These are phyloP conservation scores for Stylosanthes scabra DNA, from an alignment of 331 rosid species.

Conservation along the genomic window DNA sequence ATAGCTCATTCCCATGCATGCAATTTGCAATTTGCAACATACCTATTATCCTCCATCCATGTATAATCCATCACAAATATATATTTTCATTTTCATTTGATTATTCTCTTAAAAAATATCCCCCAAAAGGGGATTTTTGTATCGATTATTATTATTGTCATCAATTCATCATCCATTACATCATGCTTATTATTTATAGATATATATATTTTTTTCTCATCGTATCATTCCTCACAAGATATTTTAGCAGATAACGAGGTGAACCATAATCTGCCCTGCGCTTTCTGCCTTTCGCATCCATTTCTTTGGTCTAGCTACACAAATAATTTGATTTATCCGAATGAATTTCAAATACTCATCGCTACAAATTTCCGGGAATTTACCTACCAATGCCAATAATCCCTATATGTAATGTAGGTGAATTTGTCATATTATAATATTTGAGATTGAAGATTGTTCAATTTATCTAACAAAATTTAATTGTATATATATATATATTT, in stretches of 20 bases:
- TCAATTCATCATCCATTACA: conserved; percentile 8
- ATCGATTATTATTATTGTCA: background rate
- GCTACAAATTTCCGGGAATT: conserved; percentile 1
- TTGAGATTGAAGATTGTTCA: too few species aligned
- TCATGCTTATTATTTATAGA: conserved; percentile 1
- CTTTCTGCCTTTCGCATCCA: background rate
- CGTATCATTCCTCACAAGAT: background rate
- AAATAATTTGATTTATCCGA: background rate
- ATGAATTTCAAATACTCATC: conserved; percentile 9
- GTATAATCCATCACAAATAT: background rate
- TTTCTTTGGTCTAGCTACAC: background rate
- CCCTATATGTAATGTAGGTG: too few species aligned
- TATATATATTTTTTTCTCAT: background rate
- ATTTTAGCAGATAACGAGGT: conserved; percentile 52
- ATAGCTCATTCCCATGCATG: background rate
- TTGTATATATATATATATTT: too few species aligned
- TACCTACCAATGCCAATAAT: background rate
- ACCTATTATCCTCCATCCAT: too few species aligned
- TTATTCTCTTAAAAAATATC: background rate
- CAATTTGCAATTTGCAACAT: background rate
- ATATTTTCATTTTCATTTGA: too few species aligned
- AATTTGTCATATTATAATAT: too few species aligned
- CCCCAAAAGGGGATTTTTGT: background rate
- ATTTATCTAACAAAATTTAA: too few species aligned
- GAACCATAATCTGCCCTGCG: background rate